A percentile compares a stretch with the other conserved stretches of the same genome.
Conservation (phyloP, 2,329 filamentous ascomycete genomes). For the Colletotrichum simmondsii region DNA sequence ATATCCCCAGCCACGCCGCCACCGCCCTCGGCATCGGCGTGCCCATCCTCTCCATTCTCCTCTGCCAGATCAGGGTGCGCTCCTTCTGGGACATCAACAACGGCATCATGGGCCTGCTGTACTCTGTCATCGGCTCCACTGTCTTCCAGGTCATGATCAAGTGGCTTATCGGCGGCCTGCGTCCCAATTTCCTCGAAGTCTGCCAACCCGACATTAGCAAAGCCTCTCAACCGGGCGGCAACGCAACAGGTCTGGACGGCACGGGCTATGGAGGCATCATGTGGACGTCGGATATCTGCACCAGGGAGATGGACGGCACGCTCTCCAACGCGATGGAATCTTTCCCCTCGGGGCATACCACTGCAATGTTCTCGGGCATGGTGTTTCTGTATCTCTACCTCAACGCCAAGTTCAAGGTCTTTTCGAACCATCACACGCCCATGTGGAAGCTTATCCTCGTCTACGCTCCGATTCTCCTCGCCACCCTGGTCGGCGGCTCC, state of each 20-base stretch:
- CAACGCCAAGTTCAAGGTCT: constrained; percentile 83
- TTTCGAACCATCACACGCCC: constrained; percentile 76
- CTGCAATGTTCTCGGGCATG: constrained; percentile 78
- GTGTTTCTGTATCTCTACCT: constrained; percentile 79
- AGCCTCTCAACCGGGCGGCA: constrained; percentile 53
- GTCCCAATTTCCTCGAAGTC: constrained; percentile 78
- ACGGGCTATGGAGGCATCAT: constrained; percentile 70
- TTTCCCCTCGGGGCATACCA: constrained; percentile 80
- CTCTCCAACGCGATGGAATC: constrained; percentile 78
- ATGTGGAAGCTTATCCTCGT: constrained; percentile 78
- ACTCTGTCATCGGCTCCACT: constrained; percentile 74
- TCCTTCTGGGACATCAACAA: constrained; percentile 80
- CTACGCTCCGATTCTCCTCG: constrained; percentile 75
- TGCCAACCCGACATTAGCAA: constrained; percentile 70
- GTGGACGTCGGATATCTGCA: constrained; percentile 78
- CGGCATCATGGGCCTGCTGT: constrained; percentile 74
- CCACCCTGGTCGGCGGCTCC: constrained; percentile 74
- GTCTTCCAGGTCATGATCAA: constrained; percentile 83
- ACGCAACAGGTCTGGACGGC: constrained; percentile 53
- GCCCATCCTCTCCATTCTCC: constrained; percentile 72
- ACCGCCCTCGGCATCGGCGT: constrained; percentile 74
- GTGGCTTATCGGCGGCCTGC: constrained; percentile 77
- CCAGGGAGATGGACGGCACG: constrained; percentile 69
- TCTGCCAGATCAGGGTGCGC: constrained; percentile 74
- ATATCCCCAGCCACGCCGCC: constrained; percentile 77